phyloP scores from a whole-genome alignment of 2,329 filamentous ascomycete species.

The Fulvia fulva region DNA sequence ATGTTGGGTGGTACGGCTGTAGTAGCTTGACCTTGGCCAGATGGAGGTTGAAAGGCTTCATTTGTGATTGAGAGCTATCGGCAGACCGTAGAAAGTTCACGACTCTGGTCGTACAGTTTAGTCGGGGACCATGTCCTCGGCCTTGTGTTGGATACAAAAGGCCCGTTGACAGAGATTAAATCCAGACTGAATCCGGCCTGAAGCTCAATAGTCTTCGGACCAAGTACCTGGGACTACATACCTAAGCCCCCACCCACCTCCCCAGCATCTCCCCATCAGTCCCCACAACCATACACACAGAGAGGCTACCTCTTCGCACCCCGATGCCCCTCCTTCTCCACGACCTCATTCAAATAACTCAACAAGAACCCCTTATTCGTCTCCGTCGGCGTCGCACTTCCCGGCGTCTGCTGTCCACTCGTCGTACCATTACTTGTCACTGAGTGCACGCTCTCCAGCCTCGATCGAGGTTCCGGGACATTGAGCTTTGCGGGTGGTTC shows the following conservation, averaged over 20 bases:
- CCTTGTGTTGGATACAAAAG: too few relatives aligned
- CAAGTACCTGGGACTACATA: too few relatives aligned
- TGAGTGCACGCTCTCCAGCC: conserved; percentile 25
- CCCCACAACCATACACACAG: neutral
- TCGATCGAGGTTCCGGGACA: conserved; percentile 16
- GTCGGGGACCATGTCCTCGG: too few relatives aligned
- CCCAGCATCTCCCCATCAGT: neutral
- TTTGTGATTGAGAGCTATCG: too few relatives aligned
- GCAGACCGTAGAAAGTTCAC: too few relatives aligned
- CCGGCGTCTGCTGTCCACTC: conserved; percentile 20
- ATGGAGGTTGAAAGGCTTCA: too few relatives aligned
- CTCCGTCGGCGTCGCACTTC: conserved; percentile 26
- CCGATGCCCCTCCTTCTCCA: conserved; percentile 29
- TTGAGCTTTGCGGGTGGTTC: conserved; percentile 7
- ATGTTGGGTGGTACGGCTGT: too few relatives aligned
- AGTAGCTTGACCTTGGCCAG: too few relatives aligned
- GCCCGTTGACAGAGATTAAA: too few relatives aligned
- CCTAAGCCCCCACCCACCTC: neutral
- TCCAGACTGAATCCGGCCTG: too few relatives aligned
- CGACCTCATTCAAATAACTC: conserved; percentile 35
- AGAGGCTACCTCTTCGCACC: neutral
- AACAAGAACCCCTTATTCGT: conserved; percentile 35
- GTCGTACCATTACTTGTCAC: conserved; percentile 19
- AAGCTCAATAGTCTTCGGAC: too few relatives aligned
- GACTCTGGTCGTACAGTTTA: too few relatives aligned